These are phyloP conservation scores for Acanthamoeba divionensis DNA, from an alignment of 208 protist genomes.

Conservation along the genomic window DNA sequence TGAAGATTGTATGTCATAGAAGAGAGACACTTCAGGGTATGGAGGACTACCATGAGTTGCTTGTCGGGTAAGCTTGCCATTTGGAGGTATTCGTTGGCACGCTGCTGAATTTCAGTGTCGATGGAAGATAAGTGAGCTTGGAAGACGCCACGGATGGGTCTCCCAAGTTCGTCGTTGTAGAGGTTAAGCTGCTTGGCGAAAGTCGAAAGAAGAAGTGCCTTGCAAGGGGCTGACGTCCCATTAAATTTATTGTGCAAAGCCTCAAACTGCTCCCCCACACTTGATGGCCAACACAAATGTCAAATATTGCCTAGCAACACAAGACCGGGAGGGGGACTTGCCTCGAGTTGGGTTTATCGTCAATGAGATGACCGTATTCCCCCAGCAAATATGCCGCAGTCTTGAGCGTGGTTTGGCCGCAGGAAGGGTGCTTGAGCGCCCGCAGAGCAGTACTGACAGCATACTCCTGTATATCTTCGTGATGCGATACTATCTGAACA, in stretches of 20 bases:
- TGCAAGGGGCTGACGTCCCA: slow-evolving; percentile 78
- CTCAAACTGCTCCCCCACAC: slow-evolving; percentile 82
- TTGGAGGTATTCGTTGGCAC: slow-evolving; percentile 91
- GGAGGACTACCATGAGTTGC: slow-evolving; percentile 48
- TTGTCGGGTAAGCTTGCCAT: slow-evolving; percentile 65
- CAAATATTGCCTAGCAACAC: not conserved
- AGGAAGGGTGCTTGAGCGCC: slow-evolving; percentile 45
- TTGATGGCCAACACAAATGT: slow-evolving; percentile 78
- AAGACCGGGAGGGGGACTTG: slow-evolving; percentile 49
- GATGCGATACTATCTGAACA: slow-evolving; percentile 95
- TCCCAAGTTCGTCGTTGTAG: slow-evolving; percentile 84
- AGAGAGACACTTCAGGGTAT: not conserved
- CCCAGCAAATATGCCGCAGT: slow-evolving; percentile 91
- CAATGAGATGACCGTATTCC: slow-evolving; percentile 96
- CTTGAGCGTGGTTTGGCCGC: slow-evolving; percentile 71
- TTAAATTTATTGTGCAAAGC: slow-evolving; percentile 83
- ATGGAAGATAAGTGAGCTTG: slow-evolving; percentile 78
- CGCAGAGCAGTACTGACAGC: slow-evolving; percentile 81
- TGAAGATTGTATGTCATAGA: not conserved
- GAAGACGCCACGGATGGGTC: slow-evolving; percentile 82
- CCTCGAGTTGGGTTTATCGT: slow-evolving; percentile 85
- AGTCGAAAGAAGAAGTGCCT: slow-evolving; percentile 90
- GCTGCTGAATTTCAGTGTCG: slow-evolving; percentile 95
- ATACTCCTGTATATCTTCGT: slow-evolving; percentile 93
- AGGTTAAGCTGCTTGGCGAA: slow-evolving; percentile 94